phyloP scores from a whole-genome alignment of 2,329 filamentous ascomycete genomes.

The Sclerotinia subarctica region DNA sequence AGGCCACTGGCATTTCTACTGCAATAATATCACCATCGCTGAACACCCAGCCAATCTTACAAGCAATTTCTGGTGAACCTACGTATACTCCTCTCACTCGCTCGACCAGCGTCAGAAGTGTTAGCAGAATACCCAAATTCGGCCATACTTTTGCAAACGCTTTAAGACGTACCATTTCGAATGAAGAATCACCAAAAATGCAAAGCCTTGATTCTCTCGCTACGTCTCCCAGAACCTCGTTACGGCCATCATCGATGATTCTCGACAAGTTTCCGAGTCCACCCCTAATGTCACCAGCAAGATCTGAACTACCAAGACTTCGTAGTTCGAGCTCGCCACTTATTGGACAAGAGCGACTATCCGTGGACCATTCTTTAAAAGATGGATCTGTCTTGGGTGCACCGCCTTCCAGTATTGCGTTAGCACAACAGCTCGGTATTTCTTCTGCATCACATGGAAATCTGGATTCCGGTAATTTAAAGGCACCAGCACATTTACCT shows the following conservation, averaged over 20 bases:
- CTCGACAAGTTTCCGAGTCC: not conserved
- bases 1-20: not conserved
- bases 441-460: not conserved
- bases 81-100: not conserved
- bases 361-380: not conserved
- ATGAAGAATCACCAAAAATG: not conserved
- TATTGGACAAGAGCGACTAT: not conserved
- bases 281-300: not conserved
- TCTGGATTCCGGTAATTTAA: not conserved
- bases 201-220: not conserved
- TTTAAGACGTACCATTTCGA: slow-evolving; percentile 14
- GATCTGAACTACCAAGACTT: slow-evolving; percentile 2
- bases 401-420: slow-evolving; percentile 16
- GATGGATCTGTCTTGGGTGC: not conserved
- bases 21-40: not conserved
- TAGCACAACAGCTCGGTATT: slow-evolving; percentile 16
- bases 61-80: not conserved
- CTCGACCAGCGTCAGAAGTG: slow-evolving; percentile 11
- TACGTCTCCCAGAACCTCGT: not conserved
- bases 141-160: slow-evolving; percentile 17
- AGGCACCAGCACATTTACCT: not conserved
- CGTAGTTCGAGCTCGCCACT: slow-evolving; percentile 13
- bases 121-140: slow-evolving; percentile 15
- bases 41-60: not conserved
- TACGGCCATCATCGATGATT: slow-evolving; percentile 4